Base-by-base conservation (phyloP, 1,284 basidiomycete species). In the Ustilago crameri region DNA sequence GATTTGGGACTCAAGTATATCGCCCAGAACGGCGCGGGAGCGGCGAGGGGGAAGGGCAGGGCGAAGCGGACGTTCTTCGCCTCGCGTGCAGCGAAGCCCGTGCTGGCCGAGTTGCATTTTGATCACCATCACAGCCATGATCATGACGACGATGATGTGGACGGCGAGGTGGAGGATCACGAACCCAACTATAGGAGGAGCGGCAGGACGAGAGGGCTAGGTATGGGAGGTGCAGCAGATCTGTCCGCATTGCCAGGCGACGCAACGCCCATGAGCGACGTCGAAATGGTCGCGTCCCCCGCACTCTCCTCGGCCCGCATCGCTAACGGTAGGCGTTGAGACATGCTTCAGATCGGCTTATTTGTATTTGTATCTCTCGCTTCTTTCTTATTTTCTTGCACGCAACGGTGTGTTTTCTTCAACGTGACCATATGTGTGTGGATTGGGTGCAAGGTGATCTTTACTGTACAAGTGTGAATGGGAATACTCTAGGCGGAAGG, bases 61-160 rank as follows among this genome's bases (percentile, higher is more conserved):
- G 50, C 72, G 3, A 76, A 76, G 62, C 40, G 74, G 20, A 74
- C 71, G 0, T 76, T 76, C 23, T 76, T 76, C 26, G 64, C 67
- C 3, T 51, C 67, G 15, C 49, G 74, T 8, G 74, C 71, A 15
- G 71, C 74, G 1, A 74, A 65, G 24, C 67, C 72, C 2, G 63
- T 62, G 5, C 42, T 66, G 20, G 50, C 56, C 5, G 67, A 69
- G 40, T 42, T 74, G 51, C 54, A 74, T 17, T 52, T 73, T 22
- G 57, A 60, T 15, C 59, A 65, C 5, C 53, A 67, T 1, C 62
- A 65, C 8, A 49, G 57, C 0, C 56, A 56, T 7, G 60, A 58
- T 1, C 60, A 70, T 9, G 56, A 69, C 7, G 44, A 59, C 3
- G 40, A 68, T 4, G 26, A 55, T 22, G 51, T 48, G 23, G 38